Percentiles rank a stretch among this genome's conserved stretches.
phyloP scores from a whole-genome alignment of 2,329 filamentous ascomycete genomes.

The Keithomyces neogunnii region DNA sequence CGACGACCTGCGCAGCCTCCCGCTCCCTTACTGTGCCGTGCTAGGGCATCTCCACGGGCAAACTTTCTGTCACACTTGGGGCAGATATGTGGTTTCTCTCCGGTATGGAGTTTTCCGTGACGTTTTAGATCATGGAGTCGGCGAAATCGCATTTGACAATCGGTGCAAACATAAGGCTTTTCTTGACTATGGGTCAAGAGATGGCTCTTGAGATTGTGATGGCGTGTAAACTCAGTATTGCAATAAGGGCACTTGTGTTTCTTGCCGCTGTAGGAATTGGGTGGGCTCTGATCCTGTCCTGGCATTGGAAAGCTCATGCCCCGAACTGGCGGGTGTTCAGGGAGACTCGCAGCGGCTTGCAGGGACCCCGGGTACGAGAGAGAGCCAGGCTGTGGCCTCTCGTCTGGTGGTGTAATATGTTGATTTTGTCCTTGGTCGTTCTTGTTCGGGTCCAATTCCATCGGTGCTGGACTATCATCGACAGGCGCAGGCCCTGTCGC shows the following conservation, averaged over 20 bases:
- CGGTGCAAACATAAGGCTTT: conserved; percentile 90
- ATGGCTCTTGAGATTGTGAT: conserved; percentile 97
- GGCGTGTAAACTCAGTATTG: conserved; percentile 90
- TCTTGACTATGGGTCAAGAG: conserved; percentile 96
- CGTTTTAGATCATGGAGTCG: conserved; percentile 91
- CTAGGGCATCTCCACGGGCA: conserved; percentile 87
- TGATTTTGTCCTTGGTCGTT: conserved; percentile 25
- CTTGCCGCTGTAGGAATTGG: conserved; percentile 60
- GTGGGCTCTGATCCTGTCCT: conserved; percentile 31
- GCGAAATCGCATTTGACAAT: conserved; percentile 88
- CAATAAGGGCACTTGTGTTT: conserved; percentile 97
- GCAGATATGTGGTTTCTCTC: conserved; percentile 90
- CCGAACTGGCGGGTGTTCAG: conserved; percentile 34
- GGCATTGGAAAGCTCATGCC: conserved; percentile 52
- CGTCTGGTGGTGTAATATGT: conserved; percentile 39
- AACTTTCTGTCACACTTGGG: conserved; percentile 92
- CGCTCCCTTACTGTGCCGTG: conserved; percentile 89
- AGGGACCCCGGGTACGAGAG: conserved; percentile 48
- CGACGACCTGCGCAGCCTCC: conserved; percentile 90
- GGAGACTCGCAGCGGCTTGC: conserved; percentile 31
- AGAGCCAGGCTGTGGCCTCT: conserved; percentile 40
- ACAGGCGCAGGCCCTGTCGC: conserved; percentile 35
- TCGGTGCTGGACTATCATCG: conserved; percentile 42
- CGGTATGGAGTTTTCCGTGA: conserved; percentile 92
- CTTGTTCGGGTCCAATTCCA: conserved; percentile 44